Conservation (phyloP, 257 asterid genomes). For the Primulina eburnea region DNA sequence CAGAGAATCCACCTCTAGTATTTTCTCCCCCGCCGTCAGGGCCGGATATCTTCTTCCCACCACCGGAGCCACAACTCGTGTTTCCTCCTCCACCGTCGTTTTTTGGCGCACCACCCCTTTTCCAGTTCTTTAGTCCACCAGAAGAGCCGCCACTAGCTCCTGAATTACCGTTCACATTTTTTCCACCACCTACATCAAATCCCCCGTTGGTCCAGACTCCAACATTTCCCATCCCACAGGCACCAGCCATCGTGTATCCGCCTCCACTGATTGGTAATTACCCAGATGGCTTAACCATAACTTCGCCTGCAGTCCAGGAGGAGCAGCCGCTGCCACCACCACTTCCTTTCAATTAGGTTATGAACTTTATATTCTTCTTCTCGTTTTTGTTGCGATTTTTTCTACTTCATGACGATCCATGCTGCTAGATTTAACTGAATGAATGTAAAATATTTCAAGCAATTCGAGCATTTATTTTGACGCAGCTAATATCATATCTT, state of each 20-base stretch:
- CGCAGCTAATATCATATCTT: no score
- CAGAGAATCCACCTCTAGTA: constrained; percentile 28
- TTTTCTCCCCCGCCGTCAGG: constrained; percentile 32
- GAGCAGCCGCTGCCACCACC: no score
- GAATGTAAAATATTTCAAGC: no score
- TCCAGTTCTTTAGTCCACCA: neutral
- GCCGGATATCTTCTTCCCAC: constrained; percentile 36
- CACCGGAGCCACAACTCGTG: constrained; percentile 28
- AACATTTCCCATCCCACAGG: constrained; percentile 12
- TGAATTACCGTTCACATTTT: constrained; percentile 32
- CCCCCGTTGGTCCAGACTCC: constrained; percentile 23
- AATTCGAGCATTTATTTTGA: no score
- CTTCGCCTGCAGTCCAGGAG: no score
- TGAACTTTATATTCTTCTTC: no score
- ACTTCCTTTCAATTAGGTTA: no score
- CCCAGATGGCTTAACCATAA: constrained; percentile 19
- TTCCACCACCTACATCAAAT: constrained; percentile 26
- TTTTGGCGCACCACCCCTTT: neutral
- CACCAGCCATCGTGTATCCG: constrained; percentile 18
- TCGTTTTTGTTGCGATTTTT: no score
- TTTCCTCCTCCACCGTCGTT: constrained; percentile 27
- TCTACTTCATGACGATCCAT: no score
- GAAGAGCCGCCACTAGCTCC: constrained; percentile 27
- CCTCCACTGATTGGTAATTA: constrained; percentile 12
- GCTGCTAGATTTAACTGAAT: no score